phyloP scores from a whole-genome alignment of 2,329 filamentous ascomycete genomes.

The Nigrograna mackinnonii region DNA sequence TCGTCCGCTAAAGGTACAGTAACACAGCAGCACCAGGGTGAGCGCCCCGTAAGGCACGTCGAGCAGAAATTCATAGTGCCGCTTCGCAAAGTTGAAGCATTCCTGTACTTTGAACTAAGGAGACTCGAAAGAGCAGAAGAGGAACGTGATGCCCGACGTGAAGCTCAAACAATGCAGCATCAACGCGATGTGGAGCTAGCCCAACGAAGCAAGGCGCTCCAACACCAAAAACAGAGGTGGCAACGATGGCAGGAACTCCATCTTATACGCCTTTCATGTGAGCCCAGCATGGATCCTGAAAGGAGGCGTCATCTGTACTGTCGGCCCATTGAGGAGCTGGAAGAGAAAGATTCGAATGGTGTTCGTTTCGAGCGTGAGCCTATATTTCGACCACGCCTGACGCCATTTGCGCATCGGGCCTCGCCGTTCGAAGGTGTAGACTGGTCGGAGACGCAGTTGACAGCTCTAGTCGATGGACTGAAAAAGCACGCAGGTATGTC shows the following conservation, averaged over 20 bases:
- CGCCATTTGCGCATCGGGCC: conserved; percentile 15
- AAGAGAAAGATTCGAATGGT: conserved; percentile 44
- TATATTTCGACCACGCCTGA: conserved; percentile 39
- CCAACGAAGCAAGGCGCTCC: too few relatives aligned
- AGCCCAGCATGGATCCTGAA: conserved; percentile 15
- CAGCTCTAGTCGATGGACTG: conserved; percentile 36
- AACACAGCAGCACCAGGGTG: conserved; percentile 14
- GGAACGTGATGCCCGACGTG: conserved; percentile 10
- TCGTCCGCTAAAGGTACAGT: conserved; percentile 23
- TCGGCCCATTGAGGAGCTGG: conserved; percentile 17
- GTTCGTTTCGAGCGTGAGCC: conserved; percentile 41
- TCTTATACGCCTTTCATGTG: conserved; percentile 24
- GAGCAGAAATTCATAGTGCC: conserved; percentile 26
- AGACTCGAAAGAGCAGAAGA: conserved; percentile 11
- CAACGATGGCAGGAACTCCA: conserved; percentile 35
- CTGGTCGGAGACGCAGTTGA: conserved; percentile 37
- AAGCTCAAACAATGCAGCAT: conserved; percentile 2
- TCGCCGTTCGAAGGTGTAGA: conserved; percentile 11
- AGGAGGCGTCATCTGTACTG: conserved; percentile 9
- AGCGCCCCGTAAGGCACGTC: conserved; percentile 26
- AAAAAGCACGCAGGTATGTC: conserved; percentile 27
- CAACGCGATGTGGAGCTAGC: conserved; percentile 5
- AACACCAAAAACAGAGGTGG: conserved; percentile 13
- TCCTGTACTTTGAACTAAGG: conserved; percentile 4
- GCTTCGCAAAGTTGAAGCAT: conserved; percentile 17